A percentile compares a stretch with the other conserved stretches of the same genome.
phyloP scores from a whole-genome alignment of 805 yeast species.

The Saccharomycopsis javanensis region DNA sequence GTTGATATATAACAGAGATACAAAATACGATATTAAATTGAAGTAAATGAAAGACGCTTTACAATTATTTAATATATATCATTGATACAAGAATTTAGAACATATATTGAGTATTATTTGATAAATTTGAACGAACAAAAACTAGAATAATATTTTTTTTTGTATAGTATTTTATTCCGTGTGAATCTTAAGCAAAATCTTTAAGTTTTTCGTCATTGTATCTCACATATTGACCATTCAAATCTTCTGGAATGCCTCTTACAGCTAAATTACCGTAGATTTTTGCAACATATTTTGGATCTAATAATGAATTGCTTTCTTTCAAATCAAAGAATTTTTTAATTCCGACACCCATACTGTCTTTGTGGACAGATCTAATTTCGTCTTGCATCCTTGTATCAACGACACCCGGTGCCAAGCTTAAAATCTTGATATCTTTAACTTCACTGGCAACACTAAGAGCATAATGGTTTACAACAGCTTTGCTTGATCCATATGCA shows the following conservation, averaged over 20 bases:
- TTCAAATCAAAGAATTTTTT: conserved; percentile 59
- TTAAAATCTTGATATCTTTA: conserved; percentile 43
- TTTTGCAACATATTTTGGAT: conserved; percentile 64
- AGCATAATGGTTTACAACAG: conserved; percentile 77
- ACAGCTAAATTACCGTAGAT: conserved; percentile 59
- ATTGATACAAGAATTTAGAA: too few relatives aligned
- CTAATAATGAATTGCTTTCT: conserved; percentile 44
- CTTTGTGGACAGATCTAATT: conserved; percentile 51
- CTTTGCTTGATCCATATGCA: conserved; percentile 87
- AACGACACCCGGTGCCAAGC: conserved; percentile 93
- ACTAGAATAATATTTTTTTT: too few relatives aligned
- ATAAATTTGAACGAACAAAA: too few relatives aligned
- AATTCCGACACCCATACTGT: conserved; percentile 52
- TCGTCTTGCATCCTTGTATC: conserved; percentile 81
- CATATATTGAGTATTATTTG: too few relatives aligned
- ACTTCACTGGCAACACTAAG: conserved; percentile 62
- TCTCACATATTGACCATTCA: conserved; percentile 64
- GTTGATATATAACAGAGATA: not conserved
- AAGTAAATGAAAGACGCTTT: too few relatives aligned
- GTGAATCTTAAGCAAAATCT: not conserved
- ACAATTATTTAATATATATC: too few relatives aligned
- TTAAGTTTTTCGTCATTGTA: conserved; percentile 35
- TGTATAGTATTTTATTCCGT: too few relatives aligned
- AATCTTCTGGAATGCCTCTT: conserved; percentile 41
- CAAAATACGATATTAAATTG: not conserved